Evolutionary conservation across 345 rosid genomes (phyloP).

Genomic region (Hibiscus tridactylites): DNA sequence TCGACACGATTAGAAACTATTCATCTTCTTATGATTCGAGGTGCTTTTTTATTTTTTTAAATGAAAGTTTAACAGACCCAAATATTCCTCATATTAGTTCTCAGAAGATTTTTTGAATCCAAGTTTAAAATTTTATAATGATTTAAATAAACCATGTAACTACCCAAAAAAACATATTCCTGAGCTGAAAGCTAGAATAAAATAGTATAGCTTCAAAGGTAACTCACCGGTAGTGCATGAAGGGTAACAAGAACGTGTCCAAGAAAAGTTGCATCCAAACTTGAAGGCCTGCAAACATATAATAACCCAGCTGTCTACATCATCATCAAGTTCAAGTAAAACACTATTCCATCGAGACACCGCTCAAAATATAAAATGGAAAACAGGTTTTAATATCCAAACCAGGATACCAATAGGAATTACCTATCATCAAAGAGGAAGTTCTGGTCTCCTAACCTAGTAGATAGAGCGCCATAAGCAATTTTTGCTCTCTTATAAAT

Average conservation of each 20-base stretch:
- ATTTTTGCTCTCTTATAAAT: constrained; percentile 61
- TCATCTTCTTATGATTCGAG: too few species aligned
- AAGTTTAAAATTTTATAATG: neutral
- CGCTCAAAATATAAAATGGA: neutral
- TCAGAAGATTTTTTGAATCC: neutral
- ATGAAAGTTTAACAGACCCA: neutral
- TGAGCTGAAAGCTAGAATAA: neutral
- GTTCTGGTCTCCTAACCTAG: constrained; percentile 58
- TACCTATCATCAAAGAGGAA: constrained; percentile 77
- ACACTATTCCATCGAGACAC: neutral
- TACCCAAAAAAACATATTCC: neutral
- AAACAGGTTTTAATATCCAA: neutral
- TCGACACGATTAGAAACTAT: neutral
- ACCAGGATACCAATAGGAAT: constrained; percentile 8
- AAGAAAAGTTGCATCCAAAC: constrained; percentile 73
- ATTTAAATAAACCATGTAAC: neutral
- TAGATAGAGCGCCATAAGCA: constrained; percentile 76
- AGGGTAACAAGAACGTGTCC: constrained; percentile 63
- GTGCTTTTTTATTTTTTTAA: too few species aligned
- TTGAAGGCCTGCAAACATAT: constrained; percentile 59
- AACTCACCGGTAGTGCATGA: constrained; percentile 83
- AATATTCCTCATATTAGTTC: neutral
- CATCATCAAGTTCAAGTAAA: neutral
- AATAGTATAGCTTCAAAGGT: constrained; percentile 2
- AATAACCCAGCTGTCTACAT: neutral